Evolutionary conservation across 805 yeast genomes (phyloP).

Genomic region (Saccharomycopsis javanensis): DNA sequence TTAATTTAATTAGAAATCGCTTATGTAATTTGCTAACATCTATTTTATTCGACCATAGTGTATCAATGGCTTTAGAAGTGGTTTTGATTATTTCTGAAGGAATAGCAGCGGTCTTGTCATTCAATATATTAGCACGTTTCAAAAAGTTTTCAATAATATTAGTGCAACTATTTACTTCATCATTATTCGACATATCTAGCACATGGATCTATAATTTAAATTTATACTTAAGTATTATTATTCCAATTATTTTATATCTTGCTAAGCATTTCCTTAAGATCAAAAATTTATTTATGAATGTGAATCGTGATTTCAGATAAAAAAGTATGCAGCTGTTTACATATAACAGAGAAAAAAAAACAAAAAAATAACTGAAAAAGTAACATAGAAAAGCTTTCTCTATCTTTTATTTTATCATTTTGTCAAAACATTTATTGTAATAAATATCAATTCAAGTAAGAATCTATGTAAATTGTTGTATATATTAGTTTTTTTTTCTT

Average conservation of each 20-base stretch:
- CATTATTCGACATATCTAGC: neutral
- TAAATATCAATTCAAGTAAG: no score
- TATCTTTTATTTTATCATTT: no score
- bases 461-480: no score
- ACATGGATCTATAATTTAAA: neutral
- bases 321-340: neutral
- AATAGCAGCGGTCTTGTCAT: neutral
- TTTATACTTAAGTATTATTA: neutral
- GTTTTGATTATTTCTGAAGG: neutral
- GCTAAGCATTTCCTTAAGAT: no score
- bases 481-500: no score
- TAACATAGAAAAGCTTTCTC: no score
- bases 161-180: neutral
- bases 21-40: neutral
- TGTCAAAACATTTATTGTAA: no score
- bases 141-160: neutral
- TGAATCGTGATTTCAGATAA: neutral
- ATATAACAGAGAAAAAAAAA: no score
- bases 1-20: constrained; percentile 2
- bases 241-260: no score
- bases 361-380: neutral
- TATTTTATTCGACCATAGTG: neutral
- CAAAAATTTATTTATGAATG: neutral
- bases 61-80: neutral
- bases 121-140: neutral